Evolutionary conservation across 2,329 filamentous ascomycete genomes (phyloP).

Genomic region (Aureobasidium zeae): DNA sequence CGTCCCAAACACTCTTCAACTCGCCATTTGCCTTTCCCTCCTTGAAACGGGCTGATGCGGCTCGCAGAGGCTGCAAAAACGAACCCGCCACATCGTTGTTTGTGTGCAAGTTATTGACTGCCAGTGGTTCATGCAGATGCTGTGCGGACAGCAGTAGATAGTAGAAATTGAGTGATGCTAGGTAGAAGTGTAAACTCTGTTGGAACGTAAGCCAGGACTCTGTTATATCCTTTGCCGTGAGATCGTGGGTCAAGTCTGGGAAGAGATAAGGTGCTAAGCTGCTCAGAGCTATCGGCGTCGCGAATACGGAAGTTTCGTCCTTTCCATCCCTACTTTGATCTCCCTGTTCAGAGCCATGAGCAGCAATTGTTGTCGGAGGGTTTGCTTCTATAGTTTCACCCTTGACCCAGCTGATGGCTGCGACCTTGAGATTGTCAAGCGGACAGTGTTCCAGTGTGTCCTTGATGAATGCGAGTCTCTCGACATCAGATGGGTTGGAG

Average conservation of each 20-base stretch:
- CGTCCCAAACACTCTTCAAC: slow-evolving; percentile 28
- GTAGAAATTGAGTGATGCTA: slow-evolving; percentile 50
- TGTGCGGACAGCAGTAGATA: slow-evolving; percentile 46
- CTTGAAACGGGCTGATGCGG: slow-evolving; percentile 30
- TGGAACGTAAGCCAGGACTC: slow-evolving; percentile 39
- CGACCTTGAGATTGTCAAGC: slow-evolving; percentile 47
- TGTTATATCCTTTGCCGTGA: slow-evolving; percentile 31
- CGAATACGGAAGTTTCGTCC: slow-evolving; percentile 33
- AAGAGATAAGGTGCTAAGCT: slow-evolving; percentile 45
- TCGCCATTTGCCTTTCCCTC: slow-evolving; percentile 30
- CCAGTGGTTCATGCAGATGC: slow-evolving; percentile 38
- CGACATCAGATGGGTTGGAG: slow-evolving; percentile 43
- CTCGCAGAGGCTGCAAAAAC: slow-evolving; percentile 37
- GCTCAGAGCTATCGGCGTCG: slow-evolving; percentile 38
- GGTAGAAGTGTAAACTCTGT: slow-evolving; percentile 45
- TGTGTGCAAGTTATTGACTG: slow-evolving; percentile 37
- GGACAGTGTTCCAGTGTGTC: slow-evolving; percentile 47
- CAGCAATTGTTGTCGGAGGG: slow-evolving; percentile 20
- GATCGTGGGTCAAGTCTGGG: slow-evolving; percentile 37
- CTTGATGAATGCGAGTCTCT: slow-evolving; percentile 45
- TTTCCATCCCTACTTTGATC: not conserved
- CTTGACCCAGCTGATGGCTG: slow-evolving; percentile 52
- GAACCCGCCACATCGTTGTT: slow-evolving; percentile 32
- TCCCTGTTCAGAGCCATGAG: slow-evolving; percentile 10
- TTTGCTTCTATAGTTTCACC: slow-evolving; percentile 47